These are phyloP conservation scores for Boletus rex-veris DNA, from an alignment of 768 basidiomycete species.

Conservation along the genomic window DNA sequence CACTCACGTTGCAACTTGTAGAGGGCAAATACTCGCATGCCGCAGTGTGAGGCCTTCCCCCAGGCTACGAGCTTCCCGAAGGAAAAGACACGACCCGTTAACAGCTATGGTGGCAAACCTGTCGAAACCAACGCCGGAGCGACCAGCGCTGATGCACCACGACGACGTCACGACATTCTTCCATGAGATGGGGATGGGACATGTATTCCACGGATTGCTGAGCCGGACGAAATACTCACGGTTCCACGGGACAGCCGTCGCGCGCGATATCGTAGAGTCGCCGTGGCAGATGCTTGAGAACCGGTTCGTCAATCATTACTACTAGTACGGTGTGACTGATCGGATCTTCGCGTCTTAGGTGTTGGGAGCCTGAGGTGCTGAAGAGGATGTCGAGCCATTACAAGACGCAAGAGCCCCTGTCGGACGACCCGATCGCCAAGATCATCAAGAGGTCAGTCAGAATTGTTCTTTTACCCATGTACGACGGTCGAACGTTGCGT, in stretches of 20 bases:
- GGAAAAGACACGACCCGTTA: constrained; percentile 69
- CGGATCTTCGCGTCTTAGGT: constrained; percentile 38
- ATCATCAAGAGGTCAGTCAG: constrained; percentile 67
- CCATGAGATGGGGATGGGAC: constrained; percentile 90
- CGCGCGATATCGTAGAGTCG: constrained; percentile 83
- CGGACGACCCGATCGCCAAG: constrained; percentile 66
- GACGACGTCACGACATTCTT: constrained; percentile 89
- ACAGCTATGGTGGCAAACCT: constrained; percentile 89
- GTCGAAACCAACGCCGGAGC: constrained; percentile 76
- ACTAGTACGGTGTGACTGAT: too few species aligned
- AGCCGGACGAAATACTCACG: constrained; percentile 66
- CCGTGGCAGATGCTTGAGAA: constrained; percentile 95
- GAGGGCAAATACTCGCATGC: constrained; percentile 83
- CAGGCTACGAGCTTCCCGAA: constrained; percentile 56
- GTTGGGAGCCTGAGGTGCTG: constrained; percentile 79
- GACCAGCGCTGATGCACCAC: constrained; percentile 81
- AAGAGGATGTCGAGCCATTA: constrained; percentile 77
- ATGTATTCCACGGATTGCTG: constrained; percentile 67
- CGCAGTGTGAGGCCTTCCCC: constrained; percentile 75
- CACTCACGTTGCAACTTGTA: constrained; percentile 25
- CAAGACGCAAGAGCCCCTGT: constrained; percentile 66
- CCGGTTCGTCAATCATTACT: constrained; percentile 45
- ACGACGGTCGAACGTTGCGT: not conserved
- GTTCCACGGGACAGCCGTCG: constrained; percentile 83
- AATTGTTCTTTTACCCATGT: not conserved